Evolutionary conservation across 106 monocot genomes (phyloP).

Genomic region (Dendrobium officinale): DNA sequence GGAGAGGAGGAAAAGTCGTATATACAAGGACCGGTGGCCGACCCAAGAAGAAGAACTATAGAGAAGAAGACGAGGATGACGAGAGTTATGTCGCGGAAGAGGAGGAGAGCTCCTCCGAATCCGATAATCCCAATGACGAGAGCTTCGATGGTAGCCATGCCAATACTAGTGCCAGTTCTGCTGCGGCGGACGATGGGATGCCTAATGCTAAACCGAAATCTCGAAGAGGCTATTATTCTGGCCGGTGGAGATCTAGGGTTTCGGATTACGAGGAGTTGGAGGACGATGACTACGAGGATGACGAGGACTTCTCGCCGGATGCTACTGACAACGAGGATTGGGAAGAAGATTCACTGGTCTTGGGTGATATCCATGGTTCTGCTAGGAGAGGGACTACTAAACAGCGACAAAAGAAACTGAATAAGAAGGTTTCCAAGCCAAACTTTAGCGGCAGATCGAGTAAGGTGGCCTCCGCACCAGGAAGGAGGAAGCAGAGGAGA

Average conservation of each 20-base stretch:
- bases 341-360: constrained; percentile 7
- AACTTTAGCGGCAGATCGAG: constrained; percentile 12
- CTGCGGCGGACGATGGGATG: constrained; percentile 12
- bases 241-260: constrained; percentile 18
- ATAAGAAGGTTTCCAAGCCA: constrained; percentile 10
- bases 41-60: constrained; percentile 17
- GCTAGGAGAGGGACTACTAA: constrained; percentile 6
- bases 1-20: constrained; percentile 15
- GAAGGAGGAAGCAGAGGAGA: constrained; percentile 20
- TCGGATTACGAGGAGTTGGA: constrained; percentile 29
- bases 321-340: constrained; percentile 41
- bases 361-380: not conserved
- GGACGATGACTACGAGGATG: constrained; percentile 40
- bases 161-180: not conserved
- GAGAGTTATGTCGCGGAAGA: constrained; percentile 40
- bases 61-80: constrained; percentile 30
- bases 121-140: constrained; percentile 23
- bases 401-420: constrained; percentile 13
- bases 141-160: constrained; percentile 22
- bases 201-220: constrained; percentile 4
- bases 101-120: constrained; percentile 28
- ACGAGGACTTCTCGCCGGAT: constrained; percentile 56
- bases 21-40: constrained; percentile 14
- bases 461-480: not conserved
- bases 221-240: not conserved